phyloP scores from a whole-genome alignment of 2,329 filamentous ascomycete species.

The Beauveria scarabaeidicola region DNA sequence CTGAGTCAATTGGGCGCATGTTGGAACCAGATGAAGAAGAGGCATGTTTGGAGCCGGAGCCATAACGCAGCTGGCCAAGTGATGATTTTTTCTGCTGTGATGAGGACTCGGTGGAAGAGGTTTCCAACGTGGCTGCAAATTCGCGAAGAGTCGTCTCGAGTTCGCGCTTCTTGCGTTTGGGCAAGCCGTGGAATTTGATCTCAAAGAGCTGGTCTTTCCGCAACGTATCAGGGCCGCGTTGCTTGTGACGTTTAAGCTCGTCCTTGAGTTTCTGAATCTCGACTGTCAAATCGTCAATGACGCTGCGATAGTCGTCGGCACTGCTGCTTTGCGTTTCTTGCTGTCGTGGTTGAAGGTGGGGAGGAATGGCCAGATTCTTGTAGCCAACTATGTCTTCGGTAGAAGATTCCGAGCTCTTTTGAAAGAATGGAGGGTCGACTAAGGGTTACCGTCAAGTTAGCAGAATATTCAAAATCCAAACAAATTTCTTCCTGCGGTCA shows the following conservation, averaged over 20 bases:
- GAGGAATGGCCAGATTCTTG: slow-evolving; percentile 18
- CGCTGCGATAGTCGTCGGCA: slow-evolving; percentile 67
- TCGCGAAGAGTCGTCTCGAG: slow-evolving; percentile 64
- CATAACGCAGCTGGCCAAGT: slow-evolving; percentile 32
- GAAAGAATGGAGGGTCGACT: slow-evolving; percentile 49
- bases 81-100: slow-evolving; percentile 33
- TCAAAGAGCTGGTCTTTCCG: slow-evolving; percentile 75
- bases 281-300: slow-evolving; percentile 81
- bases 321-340: slow-evolving; percentile 45
- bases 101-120: slow-evolving; percentile 34
- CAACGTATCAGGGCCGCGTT: slow-evolving; percentile 55
- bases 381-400: slow-evolving; percentile 32
- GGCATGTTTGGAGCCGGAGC: slow-evolving; percentile 41
- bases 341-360: slow-evolving; percentile 19
- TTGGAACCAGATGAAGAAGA: slow-evolving; percentile 46
- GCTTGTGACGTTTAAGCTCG: slow-evolving; percentile 62
- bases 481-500: not conserved
- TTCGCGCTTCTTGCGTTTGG: slow-evolving; percentile 65
- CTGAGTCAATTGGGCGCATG: slow-evolving; percentile 48
- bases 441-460: not conserved
- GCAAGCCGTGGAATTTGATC: slow-evolving; percentile 67
- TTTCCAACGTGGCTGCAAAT: slow-evolving; percentile 58
- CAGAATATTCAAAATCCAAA: not conserved
- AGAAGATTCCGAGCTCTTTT: slow-evolving; percentile 44
- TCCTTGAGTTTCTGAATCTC: slow-evolving; percentile 74